phyloP scores from a whole-genome alignment of 2,329 filamentous ascomycete genomes.

The Orbilia blumenaviensis region DNA sequence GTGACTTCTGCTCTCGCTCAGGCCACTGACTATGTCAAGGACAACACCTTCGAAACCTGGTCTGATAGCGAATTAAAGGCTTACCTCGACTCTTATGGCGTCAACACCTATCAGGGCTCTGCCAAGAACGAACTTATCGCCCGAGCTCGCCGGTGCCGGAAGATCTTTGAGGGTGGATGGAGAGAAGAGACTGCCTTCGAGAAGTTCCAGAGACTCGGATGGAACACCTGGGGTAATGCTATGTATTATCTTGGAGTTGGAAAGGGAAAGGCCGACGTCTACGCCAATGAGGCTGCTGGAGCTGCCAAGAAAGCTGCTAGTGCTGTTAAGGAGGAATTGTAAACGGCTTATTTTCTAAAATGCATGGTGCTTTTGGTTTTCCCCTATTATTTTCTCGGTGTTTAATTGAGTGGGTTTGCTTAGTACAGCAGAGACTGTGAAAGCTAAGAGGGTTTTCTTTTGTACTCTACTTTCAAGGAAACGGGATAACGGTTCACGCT shows the following conservation, averaged over 20 bases:
- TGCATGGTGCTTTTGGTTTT: neutral
- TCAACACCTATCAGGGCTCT: conserved; percentile 74
- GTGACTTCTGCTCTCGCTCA: conserved; percentile 75
- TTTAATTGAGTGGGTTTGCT: neutral
- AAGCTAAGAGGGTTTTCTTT: conserved; percentile 7
- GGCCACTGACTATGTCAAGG: conserved; percentile 73
- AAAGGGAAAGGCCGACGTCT: conserved; percentile 45
- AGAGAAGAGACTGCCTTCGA: conserved; percentile 67
- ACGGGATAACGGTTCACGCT: conserved; percentile 3
- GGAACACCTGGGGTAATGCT: conserved; percentile 32
- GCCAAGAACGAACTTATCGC: conserved; percentile 75
- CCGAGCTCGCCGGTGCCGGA: conserved; percentile 75
- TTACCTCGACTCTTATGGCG: conserved; percentile 81
- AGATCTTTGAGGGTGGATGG: conserved; percentile 80
- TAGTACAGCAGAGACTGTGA: neutral
- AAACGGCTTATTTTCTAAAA: neutral
- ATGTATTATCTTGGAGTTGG: conserved; percentile 47
- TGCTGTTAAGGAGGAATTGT: conserved; percentile 44
- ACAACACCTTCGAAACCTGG: conserved; percentile 76
- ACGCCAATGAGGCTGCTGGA: conserved; percentile 19
- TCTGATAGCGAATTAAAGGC: conserved; percentile 76
- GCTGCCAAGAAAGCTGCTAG: conserved; percentile 25
- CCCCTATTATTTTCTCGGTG: neutral
- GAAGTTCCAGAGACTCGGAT: conserved; percentile 63
- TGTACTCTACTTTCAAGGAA: neutral